Percentiles rank a stretch among this genome's conserved stretches.
Evolutionary conservation across 2,329 filamentous ascomycete genomes (phyloP).

Genomic region (Lecanicillium sp.): DNA sequence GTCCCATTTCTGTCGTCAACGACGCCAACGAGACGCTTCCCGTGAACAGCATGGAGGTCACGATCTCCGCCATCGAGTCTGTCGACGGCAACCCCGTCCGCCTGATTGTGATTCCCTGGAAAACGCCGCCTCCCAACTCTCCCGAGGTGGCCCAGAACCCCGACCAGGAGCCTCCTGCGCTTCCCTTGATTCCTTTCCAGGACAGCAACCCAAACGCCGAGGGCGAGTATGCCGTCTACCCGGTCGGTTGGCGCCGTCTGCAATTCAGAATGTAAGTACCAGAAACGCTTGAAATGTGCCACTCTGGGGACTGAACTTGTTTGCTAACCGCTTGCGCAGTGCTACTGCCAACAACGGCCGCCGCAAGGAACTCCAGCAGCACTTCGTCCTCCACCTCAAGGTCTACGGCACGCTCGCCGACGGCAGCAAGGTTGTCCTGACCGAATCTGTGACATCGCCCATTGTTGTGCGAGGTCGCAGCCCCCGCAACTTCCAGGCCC

Average conservation of each 20-base stretch:
- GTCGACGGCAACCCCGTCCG: slow-evolving; percentile 89
- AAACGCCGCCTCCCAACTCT: slow-evolving; percentile 79
- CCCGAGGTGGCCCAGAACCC: slow-evolving; percentile 56
- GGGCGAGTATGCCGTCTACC: slow-evolving; percentile 82
- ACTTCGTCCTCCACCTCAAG: slow-evolving; percentile 86
- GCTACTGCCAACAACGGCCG: slow-evolving; percentile 95
- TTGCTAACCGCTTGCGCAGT: slow-evolving; percentile 34
- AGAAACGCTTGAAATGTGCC: no score
- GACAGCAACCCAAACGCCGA: slow-evolving; percentile 56
- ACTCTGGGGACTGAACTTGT: no score
- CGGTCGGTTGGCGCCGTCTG: slow-evolving; percentile 87
- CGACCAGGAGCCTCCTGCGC: slow-evolving; percentile 81
- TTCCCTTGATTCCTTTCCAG: slow-evolving; percentile 65
- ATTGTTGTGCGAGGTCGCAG: slow-evolving; percentile 92
- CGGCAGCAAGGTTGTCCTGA: slow-evolving; percentile 73
- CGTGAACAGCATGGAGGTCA: slow-evolving; percentile 76
- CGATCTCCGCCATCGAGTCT: slow-evolving; percentile 88
- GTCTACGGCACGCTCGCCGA: slow-evolving; percentile 78
- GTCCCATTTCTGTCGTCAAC: slow-evolving; percentile 71
- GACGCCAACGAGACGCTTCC: slow-evolving; percentile 80
- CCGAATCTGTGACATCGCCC: slow-evolving; percentile 79
- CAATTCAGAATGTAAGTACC: slow-evolving; percentile 74
- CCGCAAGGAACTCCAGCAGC: slow-evolving; percentile 90
- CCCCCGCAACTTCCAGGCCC: slow-evolving; percentile 87
- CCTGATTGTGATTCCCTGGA: slow-evolving; percentile 96